Evolutionary conservation across 2,329 filamentous ascomycete species (phyloP), one percentile per base, ranked within the genome.

Genomic region (Domatiomyces globalis): DNA sequence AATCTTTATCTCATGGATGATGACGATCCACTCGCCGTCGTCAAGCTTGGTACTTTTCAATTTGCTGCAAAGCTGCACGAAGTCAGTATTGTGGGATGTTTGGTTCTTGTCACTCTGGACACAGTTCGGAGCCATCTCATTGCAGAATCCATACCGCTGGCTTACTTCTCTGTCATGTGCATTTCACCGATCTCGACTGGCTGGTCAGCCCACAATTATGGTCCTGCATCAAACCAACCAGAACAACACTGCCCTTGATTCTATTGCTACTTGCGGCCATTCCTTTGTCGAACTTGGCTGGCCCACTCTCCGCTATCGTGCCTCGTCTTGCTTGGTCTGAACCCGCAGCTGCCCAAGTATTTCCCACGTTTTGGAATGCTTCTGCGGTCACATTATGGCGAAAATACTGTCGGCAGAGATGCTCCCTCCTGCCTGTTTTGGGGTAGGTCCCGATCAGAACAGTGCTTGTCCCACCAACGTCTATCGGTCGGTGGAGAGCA

Each of bases 41-140:
- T 25, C 48, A 44, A 44, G 17, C 8, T 49, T 20, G 36, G 19
- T 20, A 39, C 48, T 5, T 49, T 49, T 25, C 48, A 49, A 25
- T 49, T 49, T 20, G 48, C 44, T 18, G 48, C 48, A 10, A 49
- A 25, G 15, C 18, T 49, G 15, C 48, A 49, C 36, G 48, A 49
- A 43, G 39, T 18, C 17, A 19, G 19, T 15, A n/a, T 49, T 19
- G 10, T 49, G 15, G 33, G 27, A 12, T 49, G 5, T 25, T 18
- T 49, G 48, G 44, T 44, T 18, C 18, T 43, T 12, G 27, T 49
- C 20, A 43, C 43, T 5, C 18, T 49, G 10, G 48, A 49, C 36
- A 44, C 25, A 18, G 39, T 43, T n/a, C 27, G 48, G 15, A n/a
- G 19, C 33, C 15, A 22, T 10, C 48, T 49, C 19, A 25, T 49